Conservation (phyloP, 495 filamentous ascomycete species). For the Amphirosellinia nigrospora region DNA sequence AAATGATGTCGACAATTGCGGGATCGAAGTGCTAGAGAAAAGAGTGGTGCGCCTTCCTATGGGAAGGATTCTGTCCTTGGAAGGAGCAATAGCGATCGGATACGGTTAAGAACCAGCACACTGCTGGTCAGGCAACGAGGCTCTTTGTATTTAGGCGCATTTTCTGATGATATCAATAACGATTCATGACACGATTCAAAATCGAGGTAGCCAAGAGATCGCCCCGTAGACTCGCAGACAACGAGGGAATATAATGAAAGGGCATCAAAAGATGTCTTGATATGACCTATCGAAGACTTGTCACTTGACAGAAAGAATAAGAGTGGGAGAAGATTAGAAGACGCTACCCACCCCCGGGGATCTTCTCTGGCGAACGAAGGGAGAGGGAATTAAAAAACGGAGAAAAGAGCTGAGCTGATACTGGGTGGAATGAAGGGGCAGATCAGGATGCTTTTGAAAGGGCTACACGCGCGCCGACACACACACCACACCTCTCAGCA, state of each 20-base stretch:
- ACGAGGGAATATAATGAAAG: neutral
- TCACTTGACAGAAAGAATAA: constrained; percentile 13
- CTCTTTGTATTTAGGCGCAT: constrained; percentile 42
- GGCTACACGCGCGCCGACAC: constrained; percentile 28
- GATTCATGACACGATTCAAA: constrained; percentile 32
- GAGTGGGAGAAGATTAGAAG: neutral
- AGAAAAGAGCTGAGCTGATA: constrained; percentile 26
- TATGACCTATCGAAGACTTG: neutral
- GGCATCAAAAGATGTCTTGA: neutral
- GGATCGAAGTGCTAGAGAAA: constrained; percentile 34
- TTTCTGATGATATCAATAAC: constrained; percentile 43
- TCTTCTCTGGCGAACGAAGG: neutral
- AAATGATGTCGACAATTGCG: constrained; percentile 35
- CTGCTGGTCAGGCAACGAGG: constrained; percentile 35
- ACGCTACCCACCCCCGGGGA: neutral
- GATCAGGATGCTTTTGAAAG: constrained; percentile 25
- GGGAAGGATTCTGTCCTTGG: constrained; percentile 27
- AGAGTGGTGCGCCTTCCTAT: constrained; percentile 34
- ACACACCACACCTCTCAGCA: constrained; percentile 50
- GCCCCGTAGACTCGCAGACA: neutral
- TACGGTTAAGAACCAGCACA: constrained; percentile 32
- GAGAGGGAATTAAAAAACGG: constrained; percentile 10
- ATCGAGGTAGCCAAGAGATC: neutral
- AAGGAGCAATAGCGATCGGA: constrained; percentile 30
- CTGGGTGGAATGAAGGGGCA: constrained; percentile 36